Evolutionary conservation across 2,329 filamentous ascomycete genomes (phyloP), one percentile per base, ranked within the genome.

Genomic region (Neonectria sp.): DNA sequence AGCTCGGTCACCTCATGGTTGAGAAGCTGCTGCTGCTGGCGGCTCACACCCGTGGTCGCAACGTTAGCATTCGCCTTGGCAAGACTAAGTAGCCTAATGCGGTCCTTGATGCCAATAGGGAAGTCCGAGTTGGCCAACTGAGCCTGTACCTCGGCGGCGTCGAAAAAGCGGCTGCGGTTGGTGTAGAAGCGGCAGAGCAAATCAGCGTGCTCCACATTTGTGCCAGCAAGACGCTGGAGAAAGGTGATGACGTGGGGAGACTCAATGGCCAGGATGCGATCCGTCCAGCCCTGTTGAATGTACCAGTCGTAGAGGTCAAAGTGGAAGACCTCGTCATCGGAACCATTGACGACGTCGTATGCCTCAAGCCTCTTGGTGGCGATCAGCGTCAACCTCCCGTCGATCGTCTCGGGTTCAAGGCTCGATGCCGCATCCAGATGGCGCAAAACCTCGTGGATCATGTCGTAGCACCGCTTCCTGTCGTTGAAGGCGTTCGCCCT

Each of bases 261-360:
- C 64, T 95, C 89, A 58, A 96, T 94, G 40, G 92, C 90, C 37
- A 99, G 88, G 31, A 99, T 88, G 15, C 95, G 92, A 70, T 98
- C 94, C 11, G 90, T 92, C 90, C 93, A 95, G 21, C 93, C 92
- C 78, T 95, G 91, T 60, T 88, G 83, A 72, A 98, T 91, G 80
- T 99, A 99, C 95, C 96, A 99, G 76, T 98, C 95, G 79, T 98
- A 99, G n/a, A 99, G 86, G 75, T 94, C 94, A 68, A 94, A 97
- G 79, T 98, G 92, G 84, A 99, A 99, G 5, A 98, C 93, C 76
- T 98, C 94, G 73, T 99, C 96, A 15, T 92, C 89, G 0, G 95
- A 97, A 65, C 88, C 89, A 77, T 97, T 94, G 74, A 99, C 95
- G 3, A 98, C 93, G 51, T 91, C 89, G 81, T 98, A 97, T 0